Conservation (phyloP, 208 protist species). For the Crithidia thermophila region DNA sequence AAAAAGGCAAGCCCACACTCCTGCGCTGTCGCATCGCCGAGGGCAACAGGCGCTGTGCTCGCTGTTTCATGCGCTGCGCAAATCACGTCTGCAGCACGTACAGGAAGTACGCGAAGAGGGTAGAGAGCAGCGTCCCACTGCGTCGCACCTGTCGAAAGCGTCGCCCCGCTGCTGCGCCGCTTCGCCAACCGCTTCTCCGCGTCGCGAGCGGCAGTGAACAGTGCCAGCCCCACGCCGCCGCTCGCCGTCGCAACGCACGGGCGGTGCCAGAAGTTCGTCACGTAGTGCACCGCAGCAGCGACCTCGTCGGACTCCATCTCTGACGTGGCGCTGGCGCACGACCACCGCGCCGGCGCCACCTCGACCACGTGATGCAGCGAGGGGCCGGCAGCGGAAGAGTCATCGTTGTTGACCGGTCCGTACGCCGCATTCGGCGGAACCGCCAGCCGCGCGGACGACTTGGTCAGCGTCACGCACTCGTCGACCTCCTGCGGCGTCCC, state of each 20-base stretch:
- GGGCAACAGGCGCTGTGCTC: no score
- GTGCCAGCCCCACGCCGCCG: conserved; percentile 8
- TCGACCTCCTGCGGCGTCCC: conserved; percentile 17
- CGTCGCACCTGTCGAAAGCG: neutral
- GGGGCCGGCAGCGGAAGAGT: no score
- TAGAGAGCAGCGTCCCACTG: neutral
- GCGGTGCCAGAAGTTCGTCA: conserved; percentile 18
- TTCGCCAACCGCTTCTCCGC: neutral
- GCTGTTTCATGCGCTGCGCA: neutral
- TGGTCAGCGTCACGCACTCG: conserved; percentile 29
- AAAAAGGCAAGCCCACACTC: conserved; percentile 31
- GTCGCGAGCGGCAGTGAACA: neutral
- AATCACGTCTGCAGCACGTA: neutral
- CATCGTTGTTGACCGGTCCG: no score
- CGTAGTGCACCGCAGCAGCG: conserved; percentile 12
- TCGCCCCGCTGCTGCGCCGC: neutral
- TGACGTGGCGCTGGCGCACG: neutral
- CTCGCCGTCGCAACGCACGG: conserved; percentile 25
- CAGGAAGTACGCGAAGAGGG: neutral
- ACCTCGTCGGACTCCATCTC: neutral
- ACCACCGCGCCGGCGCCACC: conserved; percentile 9
- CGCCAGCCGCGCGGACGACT: conserved; percentile 16
- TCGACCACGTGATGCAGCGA: conserved; percentile 31
- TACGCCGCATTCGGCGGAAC: neutral
- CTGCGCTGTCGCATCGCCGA: neutral